Evolutionary conservation across 1,284 basidiomycete genomes (phyloP).

Genomic region (Austroboletus niveus): DNA sequence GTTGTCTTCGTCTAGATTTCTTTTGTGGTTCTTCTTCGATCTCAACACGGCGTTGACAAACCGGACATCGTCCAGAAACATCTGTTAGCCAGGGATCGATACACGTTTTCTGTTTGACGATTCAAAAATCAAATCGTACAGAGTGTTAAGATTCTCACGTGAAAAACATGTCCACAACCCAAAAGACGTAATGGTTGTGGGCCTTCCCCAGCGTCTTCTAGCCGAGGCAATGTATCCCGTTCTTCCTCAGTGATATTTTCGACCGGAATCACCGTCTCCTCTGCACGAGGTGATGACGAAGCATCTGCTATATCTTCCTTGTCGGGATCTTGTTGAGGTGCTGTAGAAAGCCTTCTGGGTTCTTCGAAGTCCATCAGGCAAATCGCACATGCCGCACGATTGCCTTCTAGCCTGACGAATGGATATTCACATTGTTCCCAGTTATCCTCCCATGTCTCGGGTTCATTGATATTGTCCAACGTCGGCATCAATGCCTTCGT

Average conservation of each 20-base stretch:
- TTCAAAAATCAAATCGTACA: constrained; percentile 6
- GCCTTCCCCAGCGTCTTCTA: constrained; percentile 70
- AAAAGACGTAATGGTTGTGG: constrained; percentile 71
- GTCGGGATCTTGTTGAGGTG: constrained; percentile 22
- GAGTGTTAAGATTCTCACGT: constrained; percentile 48
- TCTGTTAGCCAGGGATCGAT: constrained; percentile 76
- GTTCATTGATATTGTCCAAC: constrained; percentile 33
- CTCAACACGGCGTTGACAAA: constrained; percentile 65
- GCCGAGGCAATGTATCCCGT: constrained; percentile 40
- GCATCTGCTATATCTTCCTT: constrained; percentile 10
- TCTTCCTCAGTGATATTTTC: constrained; percentile 43
- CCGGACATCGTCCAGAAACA: constrained; percentile 76
- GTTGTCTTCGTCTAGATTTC: constrained; percentile 31
- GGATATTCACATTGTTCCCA: constrained; percentile 56
- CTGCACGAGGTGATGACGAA: constrained; percentile 9
- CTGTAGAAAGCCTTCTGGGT: constrained; percentile 47
- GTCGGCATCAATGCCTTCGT: constrained; percentile 19
- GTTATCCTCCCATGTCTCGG: constrained; percentile 52
- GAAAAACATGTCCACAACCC: constrained; percentile 78
- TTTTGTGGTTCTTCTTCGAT: constrained; percentile 35
- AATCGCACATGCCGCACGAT: constrained; percentile 78
- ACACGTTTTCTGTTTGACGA: constrained; percentile 61
- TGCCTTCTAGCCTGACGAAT: constrained; percentile 71
- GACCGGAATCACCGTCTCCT: constrained; percentile 33
- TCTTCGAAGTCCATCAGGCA: constrained; percentile 81